Conservation (phyloP, 371 early-diverging fungal genomes). For the Saksenaea vasiformis region DNA sequence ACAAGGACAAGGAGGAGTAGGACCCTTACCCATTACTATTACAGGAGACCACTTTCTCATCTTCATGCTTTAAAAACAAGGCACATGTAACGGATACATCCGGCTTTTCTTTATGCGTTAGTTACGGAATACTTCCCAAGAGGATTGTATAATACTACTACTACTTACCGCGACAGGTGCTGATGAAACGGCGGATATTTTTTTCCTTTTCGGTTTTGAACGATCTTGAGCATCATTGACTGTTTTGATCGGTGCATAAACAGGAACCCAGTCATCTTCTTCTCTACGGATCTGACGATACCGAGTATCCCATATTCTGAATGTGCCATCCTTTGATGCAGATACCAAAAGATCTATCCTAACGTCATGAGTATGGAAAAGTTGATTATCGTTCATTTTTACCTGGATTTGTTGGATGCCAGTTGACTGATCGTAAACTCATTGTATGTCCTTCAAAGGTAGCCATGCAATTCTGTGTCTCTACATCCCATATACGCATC, state of each 20-base stretch:
- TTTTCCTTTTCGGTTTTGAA: constrained; percentile 16
- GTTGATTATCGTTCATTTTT: constrained; percentile 17
- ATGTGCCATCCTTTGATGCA: constrained; percentile 63
- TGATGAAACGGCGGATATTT: constrained; percentile 2
- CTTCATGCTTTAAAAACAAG: constrained; percentile 36
- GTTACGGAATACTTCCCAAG: too few relatives aligned
- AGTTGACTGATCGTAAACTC: constrained; percentile 58
- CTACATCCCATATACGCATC: constrained; percentile 65
- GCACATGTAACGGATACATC: constrained; percentile 60
- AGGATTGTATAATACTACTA: too few relatives aligned
- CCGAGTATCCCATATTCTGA: constrained; percentile 69
- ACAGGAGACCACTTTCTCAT: constrained; percentile 52
- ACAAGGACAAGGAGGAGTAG: too few relatives aligned
- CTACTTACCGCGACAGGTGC: neutral
- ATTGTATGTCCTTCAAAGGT: constrained; percentile 56
- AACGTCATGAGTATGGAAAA: neutral
- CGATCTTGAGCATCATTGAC: constrained; percentile 20
- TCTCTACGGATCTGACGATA: constrained; percentile 10
- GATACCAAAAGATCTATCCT: constrained; percentile 60
- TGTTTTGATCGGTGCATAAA: constrained; percentile 26
- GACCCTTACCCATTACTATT: constrained; percentile 70
- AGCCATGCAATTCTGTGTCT: constrained; percentile 37
- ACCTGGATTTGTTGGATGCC: constrained; percentile 57
- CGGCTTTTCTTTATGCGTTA: constrained; percentile 12
- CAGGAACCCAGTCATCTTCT: constrained; percentile 12